A percentile compares a stretch with the other conserved stretches of the same genome.
phyloP scores from a whole-genome alignment of 2,329 filamentous ascomycete genomes.

The Zymoseptoria ardabiliae region DNA sequence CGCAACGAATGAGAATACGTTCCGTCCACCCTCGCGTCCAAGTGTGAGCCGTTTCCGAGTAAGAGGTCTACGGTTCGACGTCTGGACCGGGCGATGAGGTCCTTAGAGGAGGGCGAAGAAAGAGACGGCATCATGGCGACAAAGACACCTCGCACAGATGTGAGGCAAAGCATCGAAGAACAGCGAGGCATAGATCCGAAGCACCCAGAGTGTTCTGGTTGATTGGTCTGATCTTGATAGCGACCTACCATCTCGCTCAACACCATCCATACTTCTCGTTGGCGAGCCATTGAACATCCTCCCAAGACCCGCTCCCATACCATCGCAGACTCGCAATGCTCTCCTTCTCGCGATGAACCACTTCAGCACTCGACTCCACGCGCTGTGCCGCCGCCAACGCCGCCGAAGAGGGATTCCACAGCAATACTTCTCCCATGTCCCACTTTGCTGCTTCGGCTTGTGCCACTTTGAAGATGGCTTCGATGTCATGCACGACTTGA shows the following conservation, averaged over 20 bases:
- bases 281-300: conserved; percentile 60
- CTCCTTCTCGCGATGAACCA: conserved; percentile 54
- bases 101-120: too few species aligned
- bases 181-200: too few species aligned
- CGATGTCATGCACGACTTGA: conserved; percentile 45
- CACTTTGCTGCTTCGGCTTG: conserved; percentile 64
- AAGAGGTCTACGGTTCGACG: too few species aligned
- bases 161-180: too few species aligned
- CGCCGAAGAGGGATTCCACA: conserved; percentile 71
- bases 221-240: too few species aligned
- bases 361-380: conserved; percentile 42
- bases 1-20: not conserved
- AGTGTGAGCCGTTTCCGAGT: too few species aligned
- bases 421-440: conserved; percentile 61
- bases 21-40: not conserved
- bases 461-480: conserved; percentile 58
- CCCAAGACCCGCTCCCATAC: conserved; percentile 50
- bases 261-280: conserved; percentile 78
- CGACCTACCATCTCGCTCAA: conserved; percentile 30
- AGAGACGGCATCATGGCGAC: too few species aligned
- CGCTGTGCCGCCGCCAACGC: conserved; percentile 35
- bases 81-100: too few species aligned
- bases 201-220: too few species aligned
- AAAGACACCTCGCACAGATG: too few species aligned
- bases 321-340: conserved; percentile 67